Evolutionary conservation across 768 basidiomycete species (phyloP).

Genomic region (Rhizopogon salebrosus): DNA sequence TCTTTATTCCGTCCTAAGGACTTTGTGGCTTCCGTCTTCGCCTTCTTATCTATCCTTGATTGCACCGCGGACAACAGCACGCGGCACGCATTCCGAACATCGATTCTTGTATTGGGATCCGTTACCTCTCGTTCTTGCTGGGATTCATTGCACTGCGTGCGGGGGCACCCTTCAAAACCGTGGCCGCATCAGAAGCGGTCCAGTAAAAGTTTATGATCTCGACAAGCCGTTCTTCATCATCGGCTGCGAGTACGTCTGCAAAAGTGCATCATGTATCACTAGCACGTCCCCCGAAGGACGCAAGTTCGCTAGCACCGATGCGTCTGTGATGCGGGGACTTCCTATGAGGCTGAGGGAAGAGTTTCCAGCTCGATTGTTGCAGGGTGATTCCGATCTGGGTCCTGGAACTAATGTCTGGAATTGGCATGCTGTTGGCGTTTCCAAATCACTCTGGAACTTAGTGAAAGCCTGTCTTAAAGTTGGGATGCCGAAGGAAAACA

Average conservation of each 20-base stretch:
- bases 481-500: constrained; percentile 58
- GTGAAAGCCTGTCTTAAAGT: constrained; percentile 53
- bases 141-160: constrained; percentile 70
- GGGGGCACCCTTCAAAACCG: constrained; percentile 54
- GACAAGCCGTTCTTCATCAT: constrained; percentile 79
- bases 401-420: constrained; percentile 62
- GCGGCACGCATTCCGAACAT: constrained; percentile 61
- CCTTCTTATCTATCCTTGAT: constrained; percentile 75
- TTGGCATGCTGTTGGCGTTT: constrained; percentile 74
- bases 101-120: constrained; percentile 88
- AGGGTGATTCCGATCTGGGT: constrained; percentile 53
- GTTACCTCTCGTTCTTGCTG: constrained; percentile 76
- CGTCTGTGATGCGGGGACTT: constrained; percentile 64
- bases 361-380: constrained; percentile 62
- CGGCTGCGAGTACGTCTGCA: constrained; percentile 76
- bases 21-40: constrained; percentile 80
- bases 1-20: constrained; percentile 72
- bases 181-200: constrained; percentile 69
- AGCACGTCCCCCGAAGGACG: constrained; percentile 47
- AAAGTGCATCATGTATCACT: constrained; percentile 41
- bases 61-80: constrained; percentile 60
- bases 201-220: constrained; percentile 76
- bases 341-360: constrained; percentile 67
- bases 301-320: constrained; percentile 67
- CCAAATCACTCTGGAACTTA: constrained; percentile 67